Base-by-base conservation (phyloP, 192 early-diverging fungal genomes). In the Funneliformis mosseae region DNA sequence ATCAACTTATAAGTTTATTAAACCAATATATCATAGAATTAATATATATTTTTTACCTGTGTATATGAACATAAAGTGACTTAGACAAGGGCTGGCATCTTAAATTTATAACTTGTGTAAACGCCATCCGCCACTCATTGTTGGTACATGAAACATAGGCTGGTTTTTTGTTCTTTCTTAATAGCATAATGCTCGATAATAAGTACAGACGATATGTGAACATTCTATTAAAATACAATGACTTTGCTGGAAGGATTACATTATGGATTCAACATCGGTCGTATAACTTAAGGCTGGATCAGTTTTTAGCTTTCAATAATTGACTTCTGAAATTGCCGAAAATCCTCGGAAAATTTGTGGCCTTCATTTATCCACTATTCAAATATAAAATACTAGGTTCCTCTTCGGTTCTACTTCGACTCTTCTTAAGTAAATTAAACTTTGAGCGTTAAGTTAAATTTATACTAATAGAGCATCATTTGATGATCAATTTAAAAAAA, bases 41-140 rank as follows among this genome's bases (percentile, higher is more conserved):
- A 16, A 74, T 74, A 27, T 74, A 27, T 74, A 18, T 74, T 50
- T n/a, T n/a, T 74, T 74, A 74, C 72, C 72, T 74, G 72, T 28
- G 38, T 74, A 74, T 74, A 74, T 74, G 46, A 74, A 50, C 72
- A 55, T 74, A 74, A n/a, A 39, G n/a, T 74, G 72, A 74, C 46
- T 74, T 74, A 46, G 72, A 74, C 33, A 74, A 74, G 46, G 45
- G 72, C 50, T 76, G 74, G 74, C 12, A 76, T 76, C 74, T 76
- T 76, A 55, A 75, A 76, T 76, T 76, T 76, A 76, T 76, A 76
- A 76, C 61, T n/a, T 76, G 74, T 60, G 50, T 55, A 76, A 76
- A 76, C 33, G 50, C 74, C 74, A 76, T 76, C 39, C 55, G 55
- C 50, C 74, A 76, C 55, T 76, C 74, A 60, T 76, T 76, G 5